A percentile compares a stretch with the other conserved stretches of the same genome.
Evolutionary conservation across 192 early-diverging fungal species (phyloP).

Genomic region (Backusella mclennaniae): DNA sequence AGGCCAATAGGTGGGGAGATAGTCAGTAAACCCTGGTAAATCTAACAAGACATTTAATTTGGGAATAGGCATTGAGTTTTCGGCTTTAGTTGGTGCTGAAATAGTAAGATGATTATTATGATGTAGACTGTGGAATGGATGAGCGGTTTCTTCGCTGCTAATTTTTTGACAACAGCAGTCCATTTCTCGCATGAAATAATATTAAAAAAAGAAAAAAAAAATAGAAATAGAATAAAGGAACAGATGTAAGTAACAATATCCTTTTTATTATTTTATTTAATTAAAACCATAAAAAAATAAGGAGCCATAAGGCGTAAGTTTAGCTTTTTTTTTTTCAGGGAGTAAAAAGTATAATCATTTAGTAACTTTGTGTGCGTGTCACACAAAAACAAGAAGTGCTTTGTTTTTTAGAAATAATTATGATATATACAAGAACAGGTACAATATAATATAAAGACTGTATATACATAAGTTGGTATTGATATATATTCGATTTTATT

Average conservation of each 20-base stretch:
- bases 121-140: not conserved
- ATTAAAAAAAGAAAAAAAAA: not conserved
- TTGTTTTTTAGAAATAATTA: not conserved
- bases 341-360: not conserved
- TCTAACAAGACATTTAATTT: not conserved
- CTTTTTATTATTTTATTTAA: not conserved
- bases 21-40: not conserved
- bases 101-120: not conserved
- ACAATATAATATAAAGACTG: not conserved
- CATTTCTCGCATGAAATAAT: not conserved
- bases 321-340: not conserved
- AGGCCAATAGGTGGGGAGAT: constrained; percentile 1
- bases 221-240: not conserved
- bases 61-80: not conserved
- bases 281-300: not conserved
- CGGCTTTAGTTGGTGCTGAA: not conserved
- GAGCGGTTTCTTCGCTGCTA: not conserved
- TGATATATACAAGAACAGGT: not conserved
- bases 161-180: constrained; percentile 3
- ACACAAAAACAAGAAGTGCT: not conserved
- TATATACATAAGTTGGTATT: not conserved
- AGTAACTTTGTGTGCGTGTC: not conserved
- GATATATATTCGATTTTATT: not conserved
- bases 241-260: not conserved
- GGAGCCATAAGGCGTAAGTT: not conserved